These are phyloP conservation scores for Hyphopichia fennica DNA, from an alignment of 1,139 yeast genomes.

Conservation along the genomic window DNA sequence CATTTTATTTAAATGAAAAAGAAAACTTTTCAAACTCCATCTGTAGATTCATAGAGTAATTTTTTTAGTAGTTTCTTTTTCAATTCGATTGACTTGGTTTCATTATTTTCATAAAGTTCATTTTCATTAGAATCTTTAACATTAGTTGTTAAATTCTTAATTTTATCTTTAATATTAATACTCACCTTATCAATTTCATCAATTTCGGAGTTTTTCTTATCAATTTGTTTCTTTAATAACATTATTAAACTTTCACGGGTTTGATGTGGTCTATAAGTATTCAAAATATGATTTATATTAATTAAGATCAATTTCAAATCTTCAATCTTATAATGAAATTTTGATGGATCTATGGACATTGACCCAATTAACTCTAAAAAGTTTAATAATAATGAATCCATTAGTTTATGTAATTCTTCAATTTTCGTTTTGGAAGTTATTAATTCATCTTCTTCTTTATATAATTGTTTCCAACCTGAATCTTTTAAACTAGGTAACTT, in stretches of 20 bases:
- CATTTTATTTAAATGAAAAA: not conserved
- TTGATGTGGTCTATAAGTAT: constrained; percentile 88
- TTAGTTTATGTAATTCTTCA: constrained; percentile 64
- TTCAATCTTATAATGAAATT: constrained; percentile 65
- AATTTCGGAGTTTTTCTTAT: constrained; percentile 54
- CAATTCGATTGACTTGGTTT: not conserved
- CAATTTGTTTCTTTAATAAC: constrained; percentile 65
- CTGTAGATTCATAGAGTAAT: constrained; percentile 11
- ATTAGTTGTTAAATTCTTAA: constrained; percentile 27
- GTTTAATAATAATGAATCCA: constrained; percentile 67
- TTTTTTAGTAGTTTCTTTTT: constrained; percentile 13
- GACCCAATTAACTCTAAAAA: constrained; percentile 74
- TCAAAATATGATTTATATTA: constrained; percentile 79
- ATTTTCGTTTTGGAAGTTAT: constrained; percentile 56
- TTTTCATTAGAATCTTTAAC: constrained; percentile 1
- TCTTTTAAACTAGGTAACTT: constrained; percentile 65
- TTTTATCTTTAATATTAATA: constrained; percentile 41
- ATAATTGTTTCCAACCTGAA: constrained; percentile 69
- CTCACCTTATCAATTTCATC: constrained; percentile 47
- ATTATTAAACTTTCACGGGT: constrained; percentile 77
- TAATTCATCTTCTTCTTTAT: constrained; percentile 46
- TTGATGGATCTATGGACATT: constrained; percentile 67
- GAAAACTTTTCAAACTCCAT: not conserved
- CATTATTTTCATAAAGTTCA: not conserved
- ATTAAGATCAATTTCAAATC: constrained; percentile 72